Conservation (phyloP, 1,284 basidiomycete genomes). For the Quambalaria eucalypti region DNA sequence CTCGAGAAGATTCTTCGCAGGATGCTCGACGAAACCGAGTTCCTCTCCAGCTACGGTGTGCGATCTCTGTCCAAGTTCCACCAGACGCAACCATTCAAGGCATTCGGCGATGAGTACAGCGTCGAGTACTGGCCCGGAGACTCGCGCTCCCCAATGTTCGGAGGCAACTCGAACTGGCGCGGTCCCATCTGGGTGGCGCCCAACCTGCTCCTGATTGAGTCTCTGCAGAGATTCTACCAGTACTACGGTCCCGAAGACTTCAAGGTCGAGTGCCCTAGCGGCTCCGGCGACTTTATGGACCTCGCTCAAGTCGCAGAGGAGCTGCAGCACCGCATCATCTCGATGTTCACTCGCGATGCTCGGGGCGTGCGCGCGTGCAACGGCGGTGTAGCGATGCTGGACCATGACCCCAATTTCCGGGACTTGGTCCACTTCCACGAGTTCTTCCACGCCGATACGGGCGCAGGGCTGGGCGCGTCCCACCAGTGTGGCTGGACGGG, state of each 20-base stretch:
- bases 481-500: conserved; percentile 91
- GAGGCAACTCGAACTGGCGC: conserved; percentile 88
- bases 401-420: conserved; percentile 88
- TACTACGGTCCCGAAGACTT: conserved; percentile 36
- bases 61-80: conserved; percentile 76
- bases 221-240: conserved; percentile 80
- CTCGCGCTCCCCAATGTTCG: conserved; percentile 93
- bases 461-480: conserved; percentile 76
- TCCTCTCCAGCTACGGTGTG: conserved; percentile 86
- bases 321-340: conserved; percentile 91
- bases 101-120: conserved; percentile 81
- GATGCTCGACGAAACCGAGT: conserved; percentile 80
- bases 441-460: conserved; percentile 92
- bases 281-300: conserved; percentile 87
- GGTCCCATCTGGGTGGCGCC: conserved; percentile 78
- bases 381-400: conserved; percentile 75
- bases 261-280: conserved; percentile 82
- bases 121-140: conserved; percentile 97
- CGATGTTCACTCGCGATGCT: conserved; percentile 84
- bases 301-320: conserved; percentile 86
- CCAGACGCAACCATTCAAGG: conserved; percentile 85
- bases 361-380: conserved; percentile 80
- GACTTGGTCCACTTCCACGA: conserved; percentile 95
- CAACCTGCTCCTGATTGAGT: conserved; percentile 80
- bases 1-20: conserved; percentile 79